Base-by-base conservation (phyloP, 257 asterid species). In the Solanum pinnatisectum region DNA sequence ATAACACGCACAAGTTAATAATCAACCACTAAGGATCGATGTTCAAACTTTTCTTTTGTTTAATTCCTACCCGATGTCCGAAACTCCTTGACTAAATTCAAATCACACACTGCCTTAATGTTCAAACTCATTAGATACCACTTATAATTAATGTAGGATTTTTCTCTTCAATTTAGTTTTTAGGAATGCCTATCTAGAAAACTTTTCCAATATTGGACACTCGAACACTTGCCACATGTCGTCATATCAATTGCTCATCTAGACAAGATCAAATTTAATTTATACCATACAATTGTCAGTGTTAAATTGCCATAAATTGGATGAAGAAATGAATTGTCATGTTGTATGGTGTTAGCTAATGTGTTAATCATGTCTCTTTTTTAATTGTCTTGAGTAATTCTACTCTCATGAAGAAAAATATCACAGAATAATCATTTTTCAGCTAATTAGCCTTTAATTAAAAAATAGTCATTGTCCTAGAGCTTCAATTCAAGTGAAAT, bases 31-130 rank as follows among this genome's bases (percentile, higher is more conserved):
- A 9, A 14, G 13, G 36, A 44, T 44, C 52, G 6, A 42, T 25
- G 37, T 78, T 25, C 36, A 27, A 42, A 42, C n/a, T 1, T 6
- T 18, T 52, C 9, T 1, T 18, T 52, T 52, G 22, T 52, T 52
- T 6, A 52, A 16, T 52, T 52, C 9, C 23, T 16, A 44, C 2
- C 2, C 0, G 18, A 13, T 44, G 1, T 2, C 0, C 4, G 3
- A 6, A 16, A 52, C 4, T 52, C 4, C 1, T 0, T 8, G 4
- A 52, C 4, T 56, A 56, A 16, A 18, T 56, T 1, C 2, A 1
- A 2, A 18, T 52, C 4, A 1, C 60, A 49, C 60, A 0, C 60
- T 15, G 0, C 1, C 52, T 44, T 44, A 16, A 49, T 16, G 8
- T 49, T 49, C 63, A 2, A 52, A 16, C 36, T 78, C n/a, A 42